Evolutionary conservation across 2,329 filamentous ascomycete genomes (phyloP), one percentile per base, ranked within the genome.

Genomic region (Aspergillus fumigatiaffinis): DNA sequence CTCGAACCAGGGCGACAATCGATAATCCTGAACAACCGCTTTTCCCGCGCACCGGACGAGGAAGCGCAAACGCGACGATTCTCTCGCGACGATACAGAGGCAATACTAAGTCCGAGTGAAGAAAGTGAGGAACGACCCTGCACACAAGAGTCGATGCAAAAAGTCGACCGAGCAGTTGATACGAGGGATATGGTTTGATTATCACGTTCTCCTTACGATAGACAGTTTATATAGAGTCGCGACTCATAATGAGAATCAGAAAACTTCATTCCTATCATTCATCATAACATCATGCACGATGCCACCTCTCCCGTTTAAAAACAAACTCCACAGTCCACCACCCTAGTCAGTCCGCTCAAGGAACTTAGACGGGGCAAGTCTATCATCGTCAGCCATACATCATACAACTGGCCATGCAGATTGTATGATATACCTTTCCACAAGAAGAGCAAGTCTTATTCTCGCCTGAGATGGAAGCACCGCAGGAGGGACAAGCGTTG

Each of bases 21-120:
- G 10, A 60, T 72, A 20, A 61, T 73, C 10, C 52, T 75, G 9
- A 72, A 74, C 46, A 75, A 75, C 56, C 69, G 67, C 1, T 75
- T 75, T 47, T 69, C 71, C 10, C 57, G 67, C 28, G 57, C 52
- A 49, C 60, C 26, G 14, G 55, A 21, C 51, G 47, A 53, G 25
- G 59, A 57, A 6, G 56, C 54, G 9, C 50, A 7, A 63, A 67
- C 10, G 47, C 32, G 3, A 57, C 59, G 1, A 52, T 55, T 3
- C 41, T 44, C 41, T 5, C 23, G 51, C 52, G 41, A 55, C 42
- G 54, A 59, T n/a, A 32, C 49, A 25, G 52, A 59, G 23, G 59
- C 46, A 5, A 65, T 65, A 25, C 57, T 58, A 12, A 35, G 56
- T 10, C 51, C 52, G 4, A 60, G 53, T 25, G 61, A 61, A 38